Conservation (phyloP, 768 basidiomycete species). For the Hydnomerulius pinastri region DNA sequence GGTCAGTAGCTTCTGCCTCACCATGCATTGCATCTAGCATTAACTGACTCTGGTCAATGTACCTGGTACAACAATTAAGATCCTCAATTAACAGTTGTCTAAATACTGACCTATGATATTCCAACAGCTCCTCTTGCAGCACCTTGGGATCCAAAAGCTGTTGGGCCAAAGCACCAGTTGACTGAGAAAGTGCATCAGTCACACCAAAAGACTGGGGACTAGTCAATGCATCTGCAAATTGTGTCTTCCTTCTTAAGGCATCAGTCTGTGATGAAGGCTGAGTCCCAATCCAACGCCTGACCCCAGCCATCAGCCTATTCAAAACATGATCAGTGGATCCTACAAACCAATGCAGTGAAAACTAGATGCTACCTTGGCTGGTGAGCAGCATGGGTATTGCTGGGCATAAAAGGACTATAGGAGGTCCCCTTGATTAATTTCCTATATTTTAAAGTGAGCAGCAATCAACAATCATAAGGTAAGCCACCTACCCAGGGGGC, state of each 20-base stretch:
- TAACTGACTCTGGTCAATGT: slow-evolving; percentile 74
- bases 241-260: slow-evolving; percentile 41
- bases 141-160: slow-evolving; percentile 64
- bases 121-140: slow-evolving; percentile 60
- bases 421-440: slow-evolving; percentile 70
- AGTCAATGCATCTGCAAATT: slow-evolving; percentile 29
- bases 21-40: slow-evolving; percentile 58
- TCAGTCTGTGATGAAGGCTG: slow-evolving; percentile 44
- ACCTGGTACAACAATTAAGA: slow-evolving; percentile 40
- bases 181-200: slow-evolving; percentile 33
- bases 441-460: slow-evolving; percentile 35
- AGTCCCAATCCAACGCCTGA: slow-evolving; percentile 75
- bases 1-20: slow-evolving; percentile 56
- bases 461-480: neutral
- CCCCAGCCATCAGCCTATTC: slow-evolving; percentile 72
- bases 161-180: slow-evolving; percentile 60
- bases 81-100: neutral
- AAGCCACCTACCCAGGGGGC: slow-evolving; percentile 67
- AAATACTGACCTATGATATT: slow-evolving; percentile 66
- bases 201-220: slow-evolving; percentile 27
- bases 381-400: slow-evolving; percentile 41
- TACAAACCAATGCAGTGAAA: slow-evolving; percentile 25
- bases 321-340: slow-evolving; percentile 1
- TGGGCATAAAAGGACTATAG: slow-evolving; percentile 75
- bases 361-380: slow-evolving; percentile 38